Percentiles rank a stretch among this genome's conserved stretches.
These are phyloP conservation scores for Millerozyma miso DNA, from an alignment of 805 yeast species.

Conservation along the genomic window DNA sequence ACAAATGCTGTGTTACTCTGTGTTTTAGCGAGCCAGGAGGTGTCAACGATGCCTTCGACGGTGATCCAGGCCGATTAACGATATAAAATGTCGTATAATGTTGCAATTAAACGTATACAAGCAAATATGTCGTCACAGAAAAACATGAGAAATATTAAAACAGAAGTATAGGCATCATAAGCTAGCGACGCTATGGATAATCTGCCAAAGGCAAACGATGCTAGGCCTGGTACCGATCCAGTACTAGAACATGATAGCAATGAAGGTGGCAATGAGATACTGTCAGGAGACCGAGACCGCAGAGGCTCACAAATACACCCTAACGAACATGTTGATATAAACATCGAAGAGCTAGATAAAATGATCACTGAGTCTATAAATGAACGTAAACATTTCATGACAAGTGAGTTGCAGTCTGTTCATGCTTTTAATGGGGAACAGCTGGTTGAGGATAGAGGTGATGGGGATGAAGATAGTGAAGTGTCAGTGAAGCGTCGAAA, in stretches of 20 bases:
- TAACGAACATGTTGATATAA: constrained; percentile 7
- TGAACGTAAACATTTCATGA: neutral
- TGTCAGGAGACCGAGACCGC: neutral
- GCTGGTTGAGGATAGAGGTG: neutral
- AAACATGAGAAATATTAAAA: neutral
- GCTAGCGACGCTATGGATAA: neutral
- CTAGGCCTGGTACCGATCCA: neutral
- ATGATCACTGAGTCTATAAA: constrained; percentile 16
- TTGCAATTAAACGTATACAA: neutral
- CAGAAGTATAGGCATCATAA: neutral
- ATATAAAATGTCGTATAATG: neutral
- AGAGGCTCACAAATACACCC: constrained; percentile 2
- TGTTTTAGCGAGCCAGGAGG: too few relatives aligned
- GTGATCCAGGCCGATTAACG: too few relatives aligned
- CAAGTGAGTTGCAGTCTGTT: neutral
- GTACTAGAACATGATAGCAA: neutral
- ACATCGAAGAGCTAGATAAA: constrained; percentile 15
- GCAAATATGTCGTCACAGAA: neutral
- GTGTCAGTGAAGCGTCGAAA: neutral
- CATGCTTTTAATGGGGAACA: neutral
- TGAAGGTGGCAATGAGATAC: neutral
- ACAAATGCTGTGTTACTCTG: too few relatives aligned
- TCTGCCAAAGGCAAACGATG: neutral
- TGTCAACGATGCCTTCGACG: too few relatives aligned
- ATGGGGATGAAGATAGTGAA: neutral